Conservation (phyloP, 176 grass and related monocot species). For the Metroxylon sagu region DNA sequence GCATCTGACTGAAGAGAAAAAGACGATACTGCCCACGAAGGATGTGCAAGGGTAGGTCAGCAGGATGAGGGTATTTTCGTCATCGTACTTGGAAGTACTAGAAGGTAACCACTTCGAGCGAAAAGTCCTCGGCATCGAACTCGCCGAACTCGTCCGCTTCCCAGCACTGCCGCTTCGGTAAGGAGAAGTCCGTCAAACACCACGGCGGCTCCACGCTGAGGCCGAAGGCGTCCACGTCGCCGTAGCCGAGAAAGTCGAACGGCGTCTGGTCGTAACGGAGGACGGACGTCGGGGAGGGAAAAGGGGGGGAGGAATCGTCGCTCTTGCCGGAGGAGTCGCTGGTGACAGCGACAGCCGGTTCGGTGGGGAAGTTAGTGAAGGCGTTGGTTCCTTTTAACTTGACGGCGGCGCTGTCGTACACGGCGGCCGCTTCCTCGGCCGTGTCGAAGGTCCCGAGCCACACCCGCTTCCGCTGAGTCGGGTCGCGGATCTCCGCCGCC, state of each 20-base stretch:
- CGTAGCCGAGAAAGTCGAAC: conserved; percentile 27
- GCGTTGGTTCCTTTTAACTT: conserved; percentile 37
- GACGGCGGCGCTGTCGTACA: conserved; percentile 50
- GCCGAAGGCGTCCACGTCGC: conserved; percentile 27
- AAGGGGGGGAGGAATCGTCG: conserved; percentile 12
- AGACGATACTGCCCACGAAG: background rate
- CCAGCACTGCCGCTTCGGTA: conserved; percentile 23
- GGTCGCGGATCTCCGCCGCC: conserved; percentile 67
- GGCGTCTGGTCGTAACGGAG: conserved; percentile 20
- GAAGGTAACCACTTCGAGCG: background rate
- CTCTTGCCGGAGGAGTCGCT: background rate
- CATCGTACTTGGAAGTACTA: background rate
- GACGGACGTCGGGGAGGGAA: conserved; percentile 37
- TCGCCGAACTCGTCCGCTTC: conserved; percentile 35
- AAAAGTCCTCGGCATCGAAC: conserved; percentile 16
- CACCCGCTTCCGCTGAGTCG: conserved; percentile 23
- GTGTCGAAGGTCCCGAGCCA: conserved; percentile 34
- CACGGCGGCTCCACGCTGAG: conserved; percentile 6
- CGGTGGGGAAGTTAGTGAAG: conserved; percentile 27
- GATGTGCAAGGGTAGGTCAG: no score
- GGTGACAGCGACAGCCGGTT: background rate
- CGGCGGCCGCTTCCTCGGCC: conserved; percentile 56
- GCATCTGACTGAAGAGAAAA: background rate
- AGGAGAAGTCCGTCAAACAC: conserved; percentile 33
- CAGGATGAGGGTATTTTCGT: background rate